A percentile compares a stretch with the other conserved stretches of the same genome.
These are phyloP conservation scores for Rostrohypoxylon terebratum DNA, from an alignment of 495 filamentous ascomycete genomes.

Conservation along the genomic window DNA sequence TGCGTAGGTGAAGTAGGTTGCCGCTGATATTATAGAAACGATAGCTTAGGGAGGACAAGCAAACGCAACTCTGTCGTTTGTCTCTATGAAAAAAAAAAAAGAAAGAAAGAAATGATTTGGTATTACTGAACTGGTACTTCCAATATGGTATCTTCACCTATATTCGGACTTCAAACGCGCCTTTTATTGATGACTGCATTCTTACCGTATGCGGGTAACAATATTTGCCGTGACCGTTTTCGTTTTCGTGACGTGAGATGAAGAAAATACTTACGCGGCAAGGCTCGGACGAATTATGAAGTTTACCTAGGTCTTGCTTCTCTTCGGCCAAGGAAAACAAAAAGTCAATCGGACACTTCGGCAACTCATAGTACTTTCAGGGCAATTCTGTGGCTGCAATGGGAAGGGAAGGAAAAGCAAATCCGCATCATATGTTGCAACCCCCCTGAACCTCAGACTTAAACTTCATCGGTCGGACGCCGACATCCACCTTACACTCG, in stretches of 20 bases:
- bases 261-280: constrained; percentile 6
- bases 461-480: constrained; percentile 29
- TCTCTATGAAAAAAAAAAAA: constrained; percentile 16
- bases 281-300: constrained; percentile 10
- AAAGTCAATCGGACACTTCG: constrained; percentile 13
- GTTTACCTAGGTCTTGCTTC: not conserved
- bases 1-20: constrained; percentile 6
- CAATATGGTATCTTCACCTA: not conserved
- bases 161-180: not conserved
- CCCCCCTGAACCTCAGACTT: constrained; percentile 8
- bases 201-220: not conserved
- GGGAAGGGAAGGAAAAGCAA: constrained; percentile 25
- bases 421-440: not conserved
- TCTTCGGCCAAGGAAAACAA: not conserved
- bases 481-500: constrained; percentile 2
- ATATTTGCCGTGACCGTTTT: not conserved
- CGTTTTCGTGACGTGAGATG: constrained; percentile 1
- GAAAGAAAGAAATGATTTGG: constrained; percentile 25
- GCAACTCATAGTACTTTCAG: constrained; percentile 6
- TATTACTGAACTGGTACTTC: not conserved
- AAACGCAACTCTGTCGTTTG: constrained; percentile 33
- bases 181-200: not conserved
- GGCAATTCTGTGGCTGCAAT: constrained; percentile 23
- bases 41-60: constrained; percentile 6
- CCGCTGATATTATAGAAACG: constrained; percentile 15